Base-by-base conservation (phyloP, 2,329 filamentous ascomycete genomes). In the Fusarium chuoi region DNA sequence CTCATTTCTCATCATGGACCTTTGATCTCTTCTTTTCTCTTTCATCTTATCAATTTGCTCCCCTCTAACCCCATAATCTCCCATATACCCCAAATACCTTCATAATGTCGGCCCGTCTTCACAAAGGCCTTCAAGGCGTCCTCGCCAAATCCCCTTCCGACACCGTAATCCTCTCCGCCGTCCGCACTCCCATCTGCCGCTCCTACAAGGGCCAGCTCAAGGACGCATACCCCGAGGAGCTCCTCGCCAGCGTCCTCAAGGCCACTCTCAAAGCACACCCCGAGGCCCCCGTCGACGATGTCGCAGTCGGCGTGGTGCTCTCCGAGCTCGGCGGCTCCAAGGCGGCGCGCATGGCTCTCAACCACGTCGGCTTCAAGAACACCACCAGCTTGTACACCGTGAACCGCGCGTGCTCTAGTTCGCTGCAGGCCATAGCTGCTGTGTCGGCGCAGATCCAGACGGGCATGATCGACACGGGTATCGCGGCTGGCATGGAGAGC, bases 401-500 rank as follows among this genome's bases (percentile, higher is more conserved):
- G 75, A 98, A 98, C 85, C 89, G 96, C 44, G 95, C 95, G 20
- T 98, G 95, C 83, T 90, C 91, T 22, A 94, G 91, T 12, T 92
- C 92, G 6, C 87, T 98, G 56, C 92, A 94, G 76, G 91, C 93
- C 33, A 92, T 98, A 57, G 92, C 94, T 3, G 85, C 87, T 20
- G 87, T 97, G 7, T 93, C 93, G 10, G 90, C 92, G 65, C 88
- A 92, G 71, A 96, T 98, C 76, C 88, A 90, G n/a, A 87, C 89
- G 0, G 94, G 93, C 4, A 88, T 89, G 76, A 92, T 96, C 58
- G 89, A 91, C 70, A 86, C 88, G 1, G 95, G 94, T 68, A 90
- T 98, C 70, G 95, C 91, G 15, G 95, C 93, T 5, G 95, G 95
- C 36, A 98, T 97, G 93, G 95, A 98, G 88, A 96, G 93, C 84